Percentiles rank a stretch among this genome's conserved stretches.
These are phyloP conservation scores for Zarea fungicola DNA, from an alignment of 2,329 filamentous ascomycete genomes.

Conservation along the genomic window DNA sequence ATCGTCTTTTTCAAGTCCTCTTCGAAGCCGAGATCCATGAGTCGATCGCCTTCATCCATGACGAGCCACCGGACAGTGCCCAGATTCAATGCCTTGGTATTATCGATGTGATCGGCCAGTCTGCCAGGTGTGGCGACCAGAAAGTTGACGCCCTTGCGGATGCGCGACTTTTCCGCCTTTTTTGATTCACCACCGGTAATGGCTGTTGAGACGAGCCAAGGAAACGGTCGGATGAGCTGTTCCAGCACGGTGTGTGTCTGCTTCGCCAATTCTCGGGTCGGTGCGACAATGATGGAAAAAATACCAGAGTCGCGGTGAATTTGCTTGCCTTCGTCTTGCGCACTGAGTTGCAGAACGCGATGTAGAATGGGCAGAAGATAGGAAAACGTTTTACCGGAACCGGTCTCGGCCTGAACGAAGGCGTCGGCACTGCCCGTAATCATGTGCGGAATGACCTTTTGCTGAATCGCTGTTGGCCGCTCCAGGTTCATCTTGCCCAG, in stretches of 20 bases:
- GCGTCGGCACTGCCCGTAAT: conserved; percentile 79
- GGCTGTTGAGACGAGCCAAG: conserved; percentile 90
- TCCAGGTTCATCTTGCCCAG: conserved; percentile 83
- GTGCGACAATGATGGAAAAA: conserved; percentile 90
- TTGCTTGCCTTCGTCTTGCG: conserved; percentile 44
- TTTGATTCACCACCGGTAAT: conserved; percentile 67
- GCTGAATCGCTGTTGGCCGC: conserved; percentile 91
- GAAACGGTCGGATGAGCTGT: conserved; percentile 77
- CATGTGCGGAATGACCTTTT: conserved; percentile 77
- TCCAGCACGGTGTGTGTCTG: conserved; percentile 88
- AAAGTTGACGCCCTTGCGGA: conserved; percentile 93
- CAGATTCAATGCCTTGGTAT: conserved; percentile 84
- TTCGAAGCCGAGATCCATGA: conserved; percentile 98
- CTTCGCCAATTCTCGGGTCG: conserved; percentile 88
- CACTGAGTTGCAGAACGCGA: conserved; percentile 72
- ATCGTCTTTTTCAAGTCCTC: conserved; percentile 88
- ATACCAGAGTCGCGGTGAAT: conserved; percentile 82
- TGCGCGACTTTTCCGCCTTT: conserved; percentile 81
- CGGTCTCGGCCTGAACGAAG: conserved; percentile 94
- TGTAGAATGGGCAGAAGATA: conserved; percentile 92
- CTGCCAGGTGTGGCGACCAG: conserved; percentile 91
- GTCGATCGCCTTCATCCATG: conserved; percentile 90
- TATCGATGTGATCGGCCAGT: conserved; percentile 84
- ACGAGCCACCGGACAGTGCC: conserved; percentile 90
- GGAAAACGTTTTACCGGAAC: conserved; percentile 95